Percentiles rank a stretch among this genome's conserved stretches.
Conservation (phyloP, 371 early-diverging fungal genomes). For the Phascolomyces articulosus region DNA sequence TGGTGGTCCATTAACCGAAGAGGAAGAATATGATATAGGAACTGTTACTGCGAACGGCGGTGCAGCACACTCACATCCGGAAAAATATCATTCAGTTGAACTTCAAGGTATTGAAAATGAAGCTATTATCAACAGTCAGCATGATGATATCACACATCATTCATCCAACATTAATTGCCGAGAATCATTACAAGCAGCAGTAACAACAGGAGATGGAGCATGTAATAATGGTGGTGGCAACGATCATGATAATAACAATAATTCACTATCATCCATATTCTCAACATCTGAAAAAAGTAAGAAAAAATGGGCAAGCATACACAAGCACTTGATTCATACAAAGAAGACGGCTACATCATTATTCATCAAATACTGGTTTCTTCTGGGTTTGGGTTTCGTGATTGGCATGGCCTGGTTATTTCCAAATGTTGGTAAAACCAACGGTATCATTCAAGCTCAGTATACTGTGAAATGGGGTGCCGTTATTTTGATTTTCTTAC, state of each 20-base stretch:
- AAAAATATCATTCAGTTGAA: not conserved
- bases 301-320: not conserved
- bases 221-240: no score
- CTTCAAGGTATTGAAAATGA: not conserved
- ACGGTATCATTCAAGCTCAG: slow-evolving; percentile 65
- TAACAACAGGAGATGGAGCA: not conserved
- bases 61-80: not conserved
- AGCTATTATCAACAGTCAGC: no score
- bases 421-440: slow-evolving; percentile 62
- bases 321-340: not conserved
- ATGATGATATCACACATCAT: no score
- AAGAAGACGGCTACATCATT: not conserved
- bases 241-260: not conserved
- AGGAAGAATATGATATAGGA: slow-evolving; percentile 3
- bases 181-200: not conserved
- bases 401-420: slow-evolving; percentile 69
- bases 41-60: not conserved
- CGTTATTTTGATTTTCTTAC: slow-evolving; percentile 68
- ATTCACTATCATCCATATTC: not conserved
- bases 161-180: no score
- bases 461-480: slow-evolving; percentile 69
- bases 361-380: slow-evolving; percentile 48
- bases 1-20: not conserved
- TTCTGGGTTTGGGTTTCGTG: slow-evolving; percentile 61
- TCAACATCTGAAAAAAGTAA: not conserved